Percentiles rank a stretch among this genome's conserved stretches.
These are phyloP conservation scores for Candida orba DNA, from an alignment of 805 yeast genomes.

Conservation along the genomic window DNA sequence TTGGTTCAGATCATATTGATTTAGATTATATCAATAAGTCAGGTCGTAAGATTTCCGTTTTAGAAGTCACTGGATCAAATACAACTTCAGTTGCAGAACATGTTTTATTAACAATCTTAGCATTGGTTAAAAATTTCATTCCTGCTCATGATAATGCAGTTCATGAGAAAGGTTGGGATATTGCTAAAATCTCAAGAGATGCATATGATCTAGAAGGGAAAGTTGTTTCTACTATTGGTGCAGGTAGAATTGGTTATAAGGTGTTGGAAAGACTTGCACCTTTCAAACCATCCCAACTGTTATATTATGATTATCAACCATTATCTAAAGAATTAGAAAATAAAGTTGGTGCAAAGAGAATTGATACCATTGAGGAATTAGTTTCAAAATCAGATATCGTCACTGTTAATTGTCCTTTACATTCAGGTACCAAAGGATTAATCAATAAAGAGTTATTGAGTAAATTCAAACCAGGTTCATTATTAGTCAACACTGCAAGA, in stretches of 20 bases:
- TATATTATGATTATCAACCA: conserved; percentile 70
- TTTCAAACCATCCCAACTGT: conserved; percentile 66
- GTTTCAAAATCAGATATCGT: conserved; percentile 64
- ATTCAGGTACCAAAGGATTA: conserved; percentile 59
- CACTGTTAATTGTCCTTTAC: conserved; percentile 72
- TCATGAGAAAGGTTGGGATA: conserved; percentile 56
- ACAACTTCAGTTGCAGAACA: conserved; percentile 80
- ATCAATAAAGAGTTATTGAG: conserved; percentile 59
- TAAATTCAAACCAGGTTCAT: conserved; percentile 66
- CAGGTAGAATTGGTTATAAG: conserved; percentile 75
- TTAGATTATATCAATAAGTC: conserved; percentile 54
- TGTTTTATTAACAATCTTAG: conserved; percentile 65
- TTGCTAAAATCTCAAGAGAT: conserved; percentile 68
- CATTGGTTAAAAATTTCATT: conserved; percentile 66
- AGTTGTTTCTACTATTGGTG: conserved; percentile 73
- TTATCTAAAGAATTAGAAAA: conserved; percentile 52
- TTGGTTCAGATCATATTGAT: conserved; percentile 78
- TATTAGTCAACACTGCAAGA: conserved; percentile 73
- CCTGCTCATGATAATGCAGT: conserved; percentile 70
- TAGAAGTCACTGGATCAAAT: conserved; percentile 80
- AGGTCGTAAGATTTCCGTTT: conserved; percentile 55
- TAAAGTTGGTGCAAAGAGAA: conserved; percentile 53
- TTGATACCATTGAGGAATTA: conserved; percentile 54
- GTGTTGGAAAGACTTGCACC: conserved; percentile 65
- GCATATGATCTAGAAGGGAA: conserved; percentile 71